phyloP scores from a whole-genome alignment of 306 rosid species.

The Prunus davidiana region DNA sequence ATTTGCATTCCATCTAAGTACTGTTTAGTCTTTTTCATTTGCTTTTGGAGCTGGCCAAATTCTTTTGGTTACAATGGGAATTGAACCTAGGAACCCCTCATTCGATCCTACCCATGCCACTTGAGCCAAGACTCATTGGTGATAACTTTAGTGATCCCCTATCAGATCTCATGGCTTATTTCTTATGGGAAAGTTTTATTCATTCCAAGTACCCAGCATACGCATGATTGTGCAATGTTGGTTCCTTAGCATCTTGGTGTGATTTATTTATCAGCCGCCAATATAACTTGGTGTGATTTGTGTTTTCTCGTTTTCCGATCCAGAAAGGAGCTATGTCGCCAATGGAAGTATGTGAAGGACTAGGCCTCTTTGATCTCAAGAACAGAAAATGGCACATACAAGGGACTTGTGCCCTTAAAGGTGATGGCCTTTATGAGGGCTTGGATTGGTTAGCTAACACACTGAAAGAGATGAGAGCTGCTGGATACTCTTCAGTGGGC shows the following conservation, averaged over 20 bases:
- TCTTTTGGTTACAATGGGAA: neutral
- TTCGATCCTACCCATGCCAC: neutral
- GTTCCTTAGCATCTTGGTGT: neutral
- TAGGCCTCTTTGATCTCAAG: constrained; percentile 84
- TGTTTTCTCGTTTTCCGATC: neutral
- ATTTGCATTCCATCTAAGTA: neutral
- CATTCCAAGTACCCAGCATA: neutral
- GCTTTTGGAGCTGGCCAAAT: neutral
- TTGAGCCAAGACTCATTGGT: neutral
- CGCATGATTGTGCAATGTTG: neutral
- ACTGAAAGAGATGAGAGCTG: constrained; percentile 80
- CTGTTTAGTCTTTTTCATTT: neutral
- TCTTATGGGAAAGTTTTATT: neutral
- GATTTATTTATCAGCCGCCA: neutral
- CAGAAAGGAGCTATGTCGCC: constrained; percentile 96
- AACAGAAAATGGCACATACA: constrained; percentile 98
- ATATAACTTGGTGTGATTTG: neutral
- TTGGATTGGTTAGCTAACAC: constrained; percentile 93
- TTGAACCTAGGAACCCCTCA: neutral
- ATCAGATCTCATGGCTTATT: neutral
- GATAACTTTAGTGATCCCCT: neutral
- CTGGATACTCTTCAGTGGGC: constrained; percentile 75
- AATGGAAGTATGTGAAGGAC: constrained; percentile 93
- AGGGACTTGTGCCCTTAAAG: constrained; percentile 83
- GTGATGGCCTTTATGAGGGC: constrained; percentile 97